phyloP scores from a whole-genome alignment of 768 basidiomycete species.

The Neoboletus brunneissimus region DNA sequence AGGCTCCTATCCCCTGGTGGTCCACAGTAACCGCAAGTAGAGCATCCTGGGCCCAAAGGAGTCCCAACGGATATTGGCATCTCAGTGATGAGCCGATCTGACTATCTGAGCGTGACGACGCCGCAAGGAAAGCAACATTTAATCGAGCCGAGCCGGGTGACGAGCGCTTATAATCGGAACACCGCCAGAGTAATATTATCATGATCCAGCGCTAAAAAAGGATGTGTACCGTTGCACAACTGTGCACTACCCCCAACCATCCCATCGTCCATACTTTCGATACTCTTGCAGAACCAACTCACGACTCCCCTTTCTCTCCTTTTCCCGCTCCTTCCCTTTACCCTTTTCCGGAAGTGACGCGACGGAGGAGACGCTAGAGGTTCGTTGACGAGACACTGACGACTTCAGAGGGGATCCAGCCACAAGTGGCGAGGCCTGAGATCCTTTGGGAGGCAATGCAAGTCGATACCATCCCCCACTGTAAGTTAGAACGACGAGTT shows the following conservation, averaged over 20 bases:
- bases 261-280: constrained; percentile 82
- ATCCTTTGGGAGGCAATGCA: constrained; percentile 48
- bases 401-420: constrained; percentile 46
- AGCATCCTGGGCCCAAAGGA: constrained; percentile 27
- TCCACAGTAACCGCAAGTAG: constrained; percentile 68
- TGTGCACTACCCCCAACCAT: constrained; percentile 68
- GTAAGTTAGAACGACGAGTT: constrained; percentile 83
- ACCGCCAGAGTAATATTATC: neutral
- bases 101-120: neutral
- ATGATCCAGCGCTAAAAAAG: neutral
- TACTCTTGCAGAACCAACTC: constrained; percentile 75
- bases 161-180: neutral
- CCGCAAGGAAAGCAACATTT: too few relatives aligned
- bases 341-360: constrained; percentile 47
- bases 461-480: constrained; percentile 92
- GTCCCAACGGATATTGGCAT: constrained; percentile 31
- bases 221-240: neutral
- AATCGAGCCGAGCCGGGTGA: neutral
- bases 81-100: neutral
- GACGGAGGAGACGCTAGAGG: constrained; percentile 55
- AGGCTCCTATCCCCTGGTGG: constrained; percentile 48
- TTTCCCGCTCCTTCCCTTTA: constrained; percentile 56
- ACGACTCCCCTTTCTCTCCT: constrained; percentile 53
- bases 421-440: constrained; percentile 17
- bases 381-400: constrained; percentile 42